Base-by-base conservation (phyloP, 148 eudicot species). In the Amaranthus cruentus region DNA sequence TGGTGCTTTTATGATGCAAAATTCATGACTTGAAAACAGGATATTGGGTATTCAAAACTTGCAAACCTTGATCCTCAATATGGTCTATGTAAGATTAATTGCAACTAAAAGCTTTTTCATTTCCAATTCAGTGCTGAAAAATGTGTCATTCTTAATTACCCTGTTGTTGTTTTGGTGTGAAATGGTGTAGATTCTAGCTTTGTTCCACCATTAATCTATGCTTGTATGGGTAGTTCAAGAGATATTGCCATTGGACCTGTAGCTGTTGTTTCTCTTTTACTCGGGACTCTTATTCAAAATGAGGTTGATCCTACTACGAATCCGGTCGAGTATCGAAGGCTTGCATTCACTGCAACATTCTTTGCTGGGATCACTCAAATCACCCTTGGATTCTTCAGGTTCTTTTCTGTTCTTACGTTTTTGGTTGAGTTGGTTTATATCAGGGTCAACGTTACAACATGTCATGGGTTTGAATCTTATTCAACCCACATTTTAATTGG, bases 231-330 rank as follows among this genome's bases (percentile, higher is more conserved):
- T 62, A 88, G 96, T 55, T 91, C 93, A 11, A 82, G 91, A 79
- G 96, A 91, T 78, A 88, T 91, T n/a, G 96, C 93, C 48, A 90
- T 91, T 42, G 96, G 96, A 62, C 96, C 96, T 0, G 96, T 91
- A 49, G 90, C 96, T 55, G 91, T 91, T 42, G 92, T 88, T 18
- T 91, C 93, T 46, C 85, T 91, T 4, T 77, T 91, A 60, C 65
- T 91, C 7, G 87, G 89, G 9, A 82, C 89, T 52, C 72, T 88
- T 48, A 79, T 91, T 61, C 84, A 81, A 71, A 70, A 71, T 12
- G 88, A 86, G 78, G 69, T 88, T 9, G 92, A 91, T 77, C 91
- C 89, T 47, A 58, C 67, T 21, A 73, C 55, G 55, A 76, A 91
- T 77, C 62, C 86, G 0, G 54, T 44, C 3, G 93, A 79, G 53